Evolutionary conservation across 2,329 filamentous ascomycete species (phyloP).

Genomic region (Paramyrothecium roridum): DNA sequence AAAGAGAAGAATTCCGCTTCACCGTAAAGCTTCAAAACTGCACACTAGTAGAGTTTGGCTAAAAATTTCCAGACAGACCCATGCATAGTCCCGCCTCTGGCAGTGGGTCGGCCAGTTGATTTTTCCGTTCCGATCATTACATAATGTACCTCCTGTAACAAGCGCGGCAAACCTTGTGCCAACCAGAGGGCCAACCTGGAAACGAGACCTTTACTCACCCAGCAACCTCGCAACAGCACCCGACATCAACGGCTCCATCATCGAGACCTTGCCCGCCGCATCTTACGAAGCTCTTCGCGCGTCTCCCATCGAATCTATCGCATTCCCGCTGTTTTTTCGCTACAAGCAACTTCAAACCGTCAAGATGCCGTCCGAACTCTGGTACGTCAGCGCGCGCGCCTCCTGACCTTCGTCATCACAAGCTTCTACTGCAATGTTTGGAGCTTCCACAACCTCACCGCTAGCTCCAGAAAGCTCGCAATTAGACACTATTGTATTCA

Average conservation of each 20-base stretch:
- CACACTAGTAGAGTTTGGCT: constrained; percentile 6
- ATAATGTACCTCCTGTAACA: constrained; percentile 20
- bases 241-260: constrained; percentile 21
- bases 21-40: constrained; percentile 9
- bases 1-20: constrained; percentile 6
- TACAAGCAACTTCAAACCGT: constrained; percentile 21
- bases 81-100: background rate
- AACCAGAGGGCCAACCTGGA: constrained; percentile 33
- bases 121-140: constrained; percentile 19
- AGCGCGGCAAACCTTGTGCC: constrained; percentile 39
- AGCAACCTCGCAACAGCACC: constrained; percentile 24
- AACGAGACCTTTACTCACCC: constrained; percentile 32
- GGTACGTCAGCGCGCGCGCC: constrained; percentile 58
- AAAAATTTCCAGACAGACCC: background rate
- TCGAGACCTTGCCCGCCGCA: constrained; percentile 12
- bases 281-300: constrained; percentile 10
- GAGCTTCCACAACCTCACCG: constrained; percentile 23
- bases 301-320: constrained; percentile 11
- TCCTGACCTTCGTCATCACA: constrained; percentile 21
- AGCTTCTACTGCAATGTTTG: constrained; percentile 24
- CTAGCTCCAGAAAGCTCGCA: constrained; percentile 7
- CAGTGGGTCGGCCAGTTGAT: background rate
- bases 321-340: constrained; percentile 8
- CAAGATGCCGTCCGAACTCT: constrained; percentile 75
- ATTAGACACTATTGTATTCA: constrained; percentile 1